Evolutionary conservation across 768 basidiomycete genomes (phyloP).

Genomic region (Mycena vulgaris): DNA sequence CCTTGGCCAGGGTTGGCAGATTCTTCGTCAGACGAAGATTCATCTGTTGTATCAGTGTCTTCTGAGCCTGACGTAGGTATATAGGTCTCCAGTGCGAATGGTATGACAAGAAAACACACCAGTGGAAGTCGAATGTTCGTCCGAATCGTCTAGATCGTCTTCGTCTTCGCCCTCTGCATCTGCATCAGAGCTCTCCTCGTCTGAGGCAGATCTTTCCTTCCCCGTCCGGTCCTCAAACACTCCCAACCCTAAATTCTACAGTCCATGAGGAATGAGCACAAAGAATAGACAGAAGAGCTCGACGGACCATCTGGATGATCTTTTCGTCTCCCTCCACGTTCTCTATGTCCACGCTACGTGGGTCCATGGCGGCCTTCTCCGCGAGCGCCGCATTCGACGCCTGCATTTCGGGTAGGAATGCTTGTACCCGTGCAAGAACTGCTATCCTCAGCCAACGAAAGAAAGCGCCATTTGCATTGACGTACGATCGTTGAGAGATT

Average conservation of each 20-base stretch:
- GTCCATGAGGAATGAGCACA: background rate
- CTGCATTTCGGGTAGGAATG: conserved; percentile 64
- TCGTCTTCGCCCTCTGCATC: conserved; percentile 1
- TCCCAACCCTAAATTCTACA: conserved; percentile 59
- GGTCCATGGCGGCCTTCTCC: conserved; percentile 49
- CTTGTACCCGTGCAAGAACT: conserved; percentile 65
- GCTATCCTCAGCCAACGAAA: background rate
- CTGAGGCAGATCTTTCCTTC: conserved; percentile 12
- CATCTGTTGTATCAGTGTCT: background rate
- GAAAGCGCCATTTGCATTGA: background rate
- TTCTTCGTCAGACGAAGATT: conserved; percentile 6
- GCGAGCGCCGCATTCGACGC: conserved; percentile 62
- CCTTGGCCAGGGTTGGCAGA: conserved; percentile 5
- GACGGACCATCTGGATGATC: conserved; percentile 62
- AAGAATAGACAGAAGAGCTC: background rate
- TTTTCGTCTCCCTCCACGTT: conserved; percentile 52
- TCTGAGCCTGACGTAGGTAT: background rate
- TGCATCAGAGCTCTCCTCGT: conserved; percentile 4
- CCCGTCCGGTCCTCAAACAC: conserved; percentile 51
- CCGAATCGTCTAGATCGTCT: too few species aligned
- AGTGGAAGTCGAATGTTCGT: too few species aligned
- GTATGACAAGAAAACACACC: background rate
- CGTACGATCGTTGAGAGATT: conserved; percentile 23
- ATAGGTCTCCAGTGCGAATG: background rate
- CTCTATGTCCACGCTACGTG: conserved; percentile 65